These are phyloP conservation scores for Coffea eugenioides DNA, from an alignment of 257 asterid species.

Conservation along the genomic window DNA sequence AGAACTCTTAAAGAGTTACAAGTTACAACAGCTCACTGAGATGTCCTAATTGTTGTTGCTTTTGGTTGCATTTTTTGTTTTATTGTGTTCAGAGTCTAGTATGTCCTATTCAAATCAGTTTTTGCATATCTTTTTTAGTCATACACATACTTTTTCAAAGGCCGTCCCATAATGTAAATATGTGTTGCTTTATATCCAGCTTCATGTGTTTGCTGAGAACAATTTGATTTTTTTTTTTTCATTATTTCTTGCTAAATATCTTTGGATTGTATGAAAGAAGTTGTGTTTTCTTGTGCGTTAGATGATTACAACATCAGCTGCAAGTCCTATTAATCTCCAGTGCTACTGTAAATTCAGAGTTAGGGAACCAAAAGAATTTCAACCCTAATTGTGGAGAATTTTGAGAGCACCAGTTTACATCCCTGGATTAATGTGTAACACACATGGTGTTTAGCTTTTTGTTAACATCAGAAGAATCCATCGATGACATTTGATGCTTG, in stretches of 20 bases:
- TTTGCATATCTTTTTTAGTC: conserved; percentile 20
- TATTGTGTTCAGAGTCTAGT: conserved; percentile 7
- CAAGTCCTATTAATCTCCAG: background rate
- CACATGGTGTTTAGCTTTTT: background rate
- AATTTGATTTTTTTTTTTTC: conserved; percentile 6
- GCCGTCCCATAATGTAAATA: conserved; percentile 49
- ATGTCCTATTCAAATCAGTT: conserved; percentile 21
- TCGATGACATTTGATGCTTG: background rate
- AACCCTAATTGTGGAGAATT: too few species aligned
- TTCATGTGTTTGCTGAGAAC: conserved; percentile 15
- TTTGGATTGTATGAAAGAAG: background rate
- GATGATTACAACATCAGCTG: background rate
- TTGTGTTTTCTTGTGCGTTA: background rate
- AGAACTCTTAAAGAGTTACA: background rate
- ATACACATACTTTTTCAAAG: conserved; percentile 23
- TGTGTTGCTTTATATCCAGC: conserved; percentile 19
- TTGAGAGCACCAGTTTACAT: background rate
- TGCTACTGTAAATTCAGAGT: background rate
- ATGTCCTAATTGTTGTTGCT: background rate
- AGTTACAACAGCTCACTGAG: background rate
- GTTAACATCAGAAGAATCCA: background rate
- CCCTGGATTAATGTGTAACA: background rate
- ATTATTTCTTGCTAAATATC: conserved; percentile 18
- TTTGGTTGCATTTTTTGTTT: conserved; percentile 1
- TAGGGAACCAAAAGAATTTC: background rate